Conservation (phyloP, 441 rosid species). For the Pelargonium citronellum region DNA sequence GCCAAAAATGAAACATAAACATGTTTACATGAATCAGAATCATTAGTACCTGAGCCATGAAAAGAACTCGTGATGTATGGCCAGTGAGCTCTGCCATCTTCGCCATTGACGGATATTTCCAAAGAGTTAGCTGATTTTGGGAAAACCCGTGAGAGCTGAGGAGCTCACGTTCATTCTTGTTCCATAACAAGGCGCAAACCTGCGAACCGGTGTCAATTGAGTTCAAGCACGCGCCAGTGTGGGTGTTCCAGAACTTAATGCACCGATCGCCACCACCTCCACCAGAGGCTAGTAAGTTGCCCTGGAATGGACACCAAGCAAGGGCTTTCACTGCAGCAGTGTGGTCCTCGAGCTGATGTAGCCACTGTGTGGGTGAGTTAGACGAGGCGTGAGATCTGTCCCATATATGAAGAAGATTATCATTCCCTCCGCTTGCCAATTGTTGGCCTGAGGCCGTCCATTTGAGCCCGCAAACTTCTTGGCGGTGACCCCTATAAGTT, state of each 20-base stretch:
- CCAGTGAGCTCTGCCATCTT: conserved; percentile 44
- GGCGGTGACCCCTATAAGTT: conserved; percentile 42
- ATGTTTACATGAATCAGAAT: not conserved
- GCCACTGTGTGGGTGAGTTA: conserved; percentile 38
- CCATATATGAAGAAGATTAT: conserved; percentile 52
- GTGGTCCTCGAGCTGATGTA: conserved; percentile 50
- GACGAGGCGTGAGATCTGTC: conserved; percentile 40
- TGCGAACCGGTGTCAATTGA: conserved; percentile 53
- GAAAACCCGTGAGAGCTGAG: conserved; percentile 47
- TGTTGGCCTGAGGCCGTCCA: conserved; percentile 57
- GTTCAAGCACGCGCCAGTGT: conserved; percentile 57
- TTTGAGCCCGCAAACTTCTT: conserved; percentile 51
- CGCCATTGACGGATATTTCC: conserved; percentile 51
- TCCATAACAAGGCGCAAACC: conserved; percentile 42
- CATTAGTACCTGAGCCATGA: conserved; percentile 32
- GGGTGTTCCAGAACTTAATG: conserved; percentile 57
- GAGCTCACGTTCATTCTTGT: conserved; percentile 37
- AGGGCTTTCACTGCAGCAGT: conserved; percentile 59
- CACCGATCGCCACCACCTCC: conserved; percentile 43
- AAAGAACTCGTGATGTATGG: conserved; percentile 46
- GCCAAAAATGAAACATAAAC: not conserved
- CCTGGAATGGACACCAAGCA: conserved; percentile 66
- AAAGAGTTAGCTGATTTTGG: conserved; percentile 45
- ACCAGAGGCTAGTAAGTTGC: conserved; percentile 46
- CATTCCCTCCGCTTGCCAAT: conserved; percentile 61